Evolutionary conservation across 345 rosid species (phyloP).

Genomic region (Hypericum perforatum): DNA sequence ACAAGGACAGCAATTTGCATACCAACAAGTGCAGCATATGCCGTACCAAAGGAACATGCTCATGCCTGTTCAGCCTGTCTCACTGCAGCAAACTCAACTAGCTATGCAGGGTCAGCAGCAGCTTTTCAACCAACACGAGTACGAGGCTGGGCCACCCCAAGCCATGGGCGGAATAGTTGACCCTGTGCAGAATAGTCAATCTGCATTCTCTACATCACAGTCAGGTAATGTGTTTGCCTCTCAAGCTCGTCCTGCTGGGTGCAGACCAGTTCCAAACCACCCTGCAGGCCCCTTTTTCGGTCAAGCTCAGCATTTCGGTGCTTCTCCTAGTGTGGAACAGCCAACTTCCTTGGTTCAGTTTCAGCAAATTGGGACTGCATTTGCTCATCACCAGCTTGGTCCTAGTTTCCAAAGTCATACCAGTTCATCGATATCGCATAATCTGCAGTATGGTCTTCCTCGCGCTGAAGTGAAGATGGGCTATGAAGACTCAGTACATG

Average conservation of each 20-base stretch:
- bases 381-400: constrained; percentile 46
- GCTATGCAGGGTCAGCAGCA: constrained; percentile 50
- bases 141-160: constrained; percentile 24
- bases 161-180: constrained; percentile 48
- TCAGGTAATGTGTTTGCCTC: constrained; percentile 41
- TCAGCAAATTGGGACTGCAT: constrained; percentile 47
- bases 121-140: constrained; percentile 38
- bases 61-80: constrained; percentile 39
- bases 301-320: constrained; percentile 49
- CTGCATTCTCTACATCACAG: constrained; percentile 55
- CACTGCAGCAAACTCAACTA: constrained; percentile 39
- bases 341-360: constrained; percentile 32
- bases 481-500: constrained; percentile 43
- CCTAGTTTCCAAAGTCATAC: constrained; percentile 49
- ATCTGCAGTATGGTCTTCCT: constrained; percentile 42
- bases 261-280: constrained; percentile 30
- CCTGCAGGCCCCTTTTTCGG: constrained; percentile 36
- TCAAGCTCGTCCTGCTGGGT: constrained; percentile 39
- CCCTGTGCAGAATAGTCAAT: constrained; percentile 41
- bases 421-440: constrained; percentile 36
- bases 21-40: constrained; percentile 48
- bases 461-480: constrained; percentile 37
- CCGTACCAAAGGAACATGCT: constrained; percentile 44
- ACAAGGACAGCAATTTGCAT: constrained; percentile 46
- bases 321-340: constrained; percentile 44